A percentile compares a stretch with the other conserved stretches of the same genome.
Conservation (phyloP, 208 protist species). For the Trypanosoma platydactyli region DNA sequence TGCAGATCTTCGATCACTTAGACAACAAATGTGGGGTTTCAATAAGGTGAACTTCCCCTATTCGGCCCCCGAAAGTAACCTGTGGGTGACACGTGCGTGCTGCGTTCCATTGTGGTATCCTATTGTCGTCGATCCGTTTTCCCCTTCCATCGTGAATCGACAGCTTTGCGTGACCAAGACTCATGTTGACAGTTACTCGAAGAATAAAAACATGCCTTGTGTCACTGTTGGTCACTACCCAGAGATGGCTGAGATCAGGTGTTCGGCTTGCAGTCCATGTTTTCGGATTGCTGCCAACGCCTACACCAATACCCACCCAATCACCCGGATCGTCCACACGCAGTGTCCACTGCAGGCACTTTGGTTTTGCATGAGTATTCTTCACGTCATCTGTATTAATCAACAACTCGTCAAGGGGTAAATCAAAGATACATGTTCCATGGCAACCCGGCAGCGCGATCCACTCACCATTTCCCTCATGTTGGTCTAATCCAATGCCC, state of each 20-base stretch:
- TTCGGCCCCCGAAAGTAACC: slow-evolving; percentile 79
- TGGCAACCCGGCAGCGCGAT: slow-evolving; percentile 57
- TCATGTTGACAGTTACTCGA: slow-evolving; percentile 50
- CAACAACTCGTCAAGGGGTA: slow-evolving; percentile 59
- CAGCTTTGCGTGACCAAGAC: slow-evolving; percentile 68
- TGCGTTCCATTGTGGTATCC: slow-evolving; percentile 83
- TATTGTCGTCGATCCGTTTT: slow-evolving; percentile 68
- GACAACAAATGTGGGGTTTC: slow-evolving; percentile 49
- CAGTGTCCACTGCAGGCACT: slow-evolving; percentile 59
- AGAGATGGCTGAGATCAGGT: slow-evolving; percentile 81
- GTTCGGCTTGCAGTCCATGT: slow-evolving; percentile 47
- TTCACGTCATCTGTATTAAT: slow-evolving; percentile 25
- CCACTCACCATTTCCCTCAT: slow-evolving; percentile 3
- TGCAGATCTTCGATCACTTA: slow-evolving; percentile 4
- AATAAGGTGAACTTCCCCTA: slow-evolving; percentile 65
- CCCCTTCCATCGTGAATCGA: slow-evolving; percentile 69
- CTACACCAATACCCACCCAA: slow-evolving; percentile 87
- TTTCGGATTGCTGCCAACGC: slow-evolving; percentile 67
- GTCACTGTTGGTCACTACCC: slow-evolving; percentile 60
- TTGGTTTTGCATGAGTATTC: slow-evolving; percentile 14
- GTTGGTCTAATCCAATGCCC: not conserved
- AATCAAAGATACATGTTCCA: slow-evolving; percentile 76
- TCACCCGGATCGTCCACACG: slow-evolving; percentile 76
- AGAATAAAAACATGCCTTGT: slow-evolving; percentile 44
- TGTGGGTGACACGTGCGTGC: slow-evolving; percentile 70